These are phyloP conservation scores for Botrytis pseudocinerea DNA, from an alignment of 2,329 filamentous ascomycete genomes.

Conservation along the genomic window DNA sequence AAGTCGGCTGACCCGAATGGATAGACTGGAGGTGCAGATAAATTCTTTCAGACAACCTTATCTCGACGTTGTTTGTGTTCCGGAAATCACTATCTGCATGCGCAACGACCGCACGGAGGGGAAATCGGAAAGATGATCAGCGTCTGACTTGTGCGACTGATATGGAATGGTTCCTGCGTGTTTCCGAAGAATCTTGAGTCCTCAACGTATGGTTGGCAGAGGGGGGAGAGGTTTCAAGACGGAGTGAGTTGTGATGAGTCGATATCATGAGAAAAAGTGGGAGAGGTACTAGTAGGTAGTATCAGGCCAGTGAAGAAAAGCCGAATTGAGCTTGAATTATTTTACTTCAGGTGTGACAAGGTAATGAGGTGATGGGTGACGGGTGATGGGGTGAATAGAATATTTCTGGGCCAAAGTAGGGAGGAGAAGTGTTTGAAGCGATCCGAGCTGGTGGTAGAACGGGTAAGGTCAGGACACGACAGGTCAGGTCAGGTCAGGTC, in stretches of 20 bases:
- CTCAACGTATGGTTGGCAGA: not conserved
- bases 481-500: not conserved
- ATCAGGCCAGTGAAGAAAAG: not conserved
- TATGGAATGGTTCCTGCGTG: not conserved
- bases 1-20: constrained; percentile 28
- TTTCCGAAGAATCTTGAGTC: not conserved
- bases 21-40: constrained; percentile 30
- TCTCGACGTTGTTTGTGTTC: constrained; percentile 23
- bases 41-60: constrained; percentile 25
- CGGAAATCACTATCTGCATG: constrained; percentile 27
- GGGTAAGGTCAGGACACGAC: not conserved
- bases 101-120: constrained; percentile 21
- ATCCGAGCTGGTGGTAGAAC: constrained; percentile 11
- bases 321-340: not conserved
- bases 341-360: not conserved
- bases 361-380: not conserved
- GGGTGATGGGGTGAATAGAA: not conserved
- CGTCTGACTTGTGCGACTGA: constrained; percentile 2
- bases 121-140: constrained; percentile 1
- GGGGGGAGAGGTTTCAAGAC: not conserved
- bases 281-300: not conserved
- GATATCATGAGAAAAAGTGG: constrained; percentile 13
- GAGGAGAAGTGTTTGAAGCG: not conserved
- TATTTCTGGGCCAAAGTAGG: not conserved
- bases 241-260: not conserved